Evolutionary conservation across 495 filamentous ascomycete species (phyloP), one percentile per base, ranked within the genome.

Genomic region (Tuber umbilicatum): DNA sequence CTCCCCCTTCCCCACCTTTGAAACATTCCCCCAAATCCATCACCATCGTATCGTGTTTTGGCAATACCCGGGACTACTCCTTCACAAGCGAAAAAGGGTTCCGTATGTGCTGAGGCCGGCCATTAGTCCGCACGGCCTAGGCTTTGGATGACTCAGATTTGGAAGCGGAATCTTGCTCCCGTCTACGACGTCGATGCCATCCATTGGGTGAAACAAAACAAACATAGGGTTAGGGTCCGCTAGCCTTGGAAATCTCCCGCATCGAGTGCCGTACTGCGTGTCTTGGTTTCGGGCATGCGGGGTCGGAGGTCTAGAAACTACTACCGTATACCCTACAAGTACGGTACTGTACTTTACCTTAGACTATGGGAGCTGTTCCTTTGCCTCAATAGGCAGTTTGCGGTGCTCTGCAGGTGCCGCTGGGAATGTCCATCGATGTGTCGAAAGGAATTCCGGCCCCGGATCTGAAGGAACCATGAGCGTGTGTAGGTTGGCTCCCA

Each of bases 191-290:
- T 9, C 10, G 45, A n/a, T n/a, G 50, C 9, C n/a, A 2, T 16
- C 50, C 4, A 16, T 9, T 27, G 6, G 50, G 50, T 31, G 50
- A 60, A 12, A 31, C 50, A 5, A 16, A 60, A 31, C 21, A 16
- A 60, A 60, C 50, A 31, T 60, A 60, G 50, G 50, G 50, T 60
- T 60, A 60, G 50, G 50, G 50, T 60, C 50, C 10, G n/a, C 31
- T 9, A 31, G 50, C n/a, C 10, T 31, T 31, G 10, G 12, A 31
- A 14, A 31, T 60, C 47, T 31, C 50, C 27, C 50, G 12, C n/a
- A 60, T 31, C n/a, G 50, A 31, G 31, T 16, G n/a, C n/a, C n/a
- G n/a, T n/a, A n/a, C 12, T 16, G 50, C 47, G 47, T 60, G 9
- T 31, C 50, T 60, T 60, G 50, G 50, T 16, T 60, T 60, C 3